Evolutionary conservation across 2,329 filamentous ascomycete genomes (phyloP).

Genomic region (Nothophoma quercina): DNA sequence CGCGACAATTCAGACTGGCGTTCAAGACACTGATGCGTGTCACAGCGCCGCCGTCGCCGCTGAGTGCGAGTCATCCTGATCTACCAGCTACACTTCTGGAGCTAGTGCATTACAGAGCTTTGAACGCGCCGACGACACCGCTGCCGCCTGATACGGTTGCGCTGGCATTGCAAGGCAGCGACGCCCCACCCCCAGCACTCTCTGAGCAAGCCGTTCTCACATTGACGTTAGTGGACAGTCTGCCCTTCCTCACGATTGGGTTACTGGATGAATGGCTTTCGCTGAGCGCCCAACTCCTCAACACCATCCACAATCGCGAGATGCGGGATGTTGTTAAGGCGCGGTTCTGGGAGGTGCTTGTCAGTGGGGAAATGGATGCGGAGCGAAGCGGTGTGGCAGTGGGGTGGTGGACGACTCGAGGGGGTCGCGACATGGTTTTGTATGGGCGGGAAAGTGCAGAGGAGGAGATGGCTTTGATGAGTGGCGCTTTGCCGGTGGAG

Average conservation of each 20-base stretch:
- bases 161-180: slow-evolving; percentile 46
- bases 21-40: slow-evolving; percentile 86
- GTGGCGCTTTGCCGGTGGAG: slow-evolving; percentile 57
- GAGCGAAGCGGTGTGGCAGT: slow-evolving; percentile 81
- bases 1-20: slow-evolving; percentile 86
- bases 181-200: slow-evolving; percentile 51
- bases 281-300: slow-evolving; percentile 72
- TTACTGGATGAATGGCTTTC: slow-evolving; percentile 84
- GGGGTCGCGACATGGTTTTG: slow-evolving; percentile 65
- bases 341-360: slow-evolving; percentile 80
- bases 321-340: slow-evolving; percentile 72
- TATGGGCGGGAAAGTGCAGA: slow-evolving; percentile 63
- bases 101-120: slow-evolving; percentile 72
- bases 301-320: slow-evolving; percentile 65
- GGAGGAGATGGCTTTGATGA: slow-evolving; percentile 58
- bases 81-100: slow-evolving; percentile 84
- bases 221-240: slow-evolving; percentile 78
- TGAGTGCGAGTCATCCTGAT: slow-evolving; percentile 75
- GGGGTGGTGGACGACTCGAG: slow-evolving; percentile 81
- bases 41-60: slow-evolving; percentile 78
- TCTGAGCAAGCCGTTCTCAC: slow-evolving; percentile 82
- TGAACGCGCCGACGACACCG: slow-evolving; percentile 59
- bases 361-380: slow-evolving; percentile 86
- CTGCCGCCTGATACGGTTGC: slow-evolving; percentile 51
- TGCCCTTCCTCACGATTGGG: slow-evolving; percentile 74